phyloP scores from a whole-genome alignment of 306 rosid genomes.

The Quercus glauca region DNA sequence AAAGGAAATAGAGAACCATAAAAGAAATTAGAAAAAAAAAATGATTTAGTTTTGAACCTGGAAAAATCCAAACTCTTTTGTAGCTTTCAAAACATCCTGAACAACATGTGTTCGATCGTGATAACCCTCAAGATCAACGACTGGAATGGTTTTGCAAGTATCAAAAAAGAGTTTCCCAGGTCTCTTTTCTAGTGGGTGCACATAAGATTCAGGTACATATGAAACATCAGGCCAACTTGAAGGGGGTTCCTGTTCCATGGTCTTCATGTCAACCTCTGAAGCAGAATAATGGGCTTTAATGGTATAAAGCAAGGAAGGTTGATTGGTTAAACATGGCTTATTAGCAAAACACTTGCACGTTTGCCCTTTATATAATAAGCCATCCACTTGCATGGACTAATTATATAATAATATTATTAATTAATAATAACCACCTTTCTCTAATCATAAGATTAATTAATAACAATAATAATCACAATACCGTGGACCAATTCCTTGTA shows the following conservation, averaged over 20 bases:
- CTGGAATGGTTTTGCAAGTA: slow-evolving; percentile 38
- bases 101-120: slow-evolving; percentile 31
- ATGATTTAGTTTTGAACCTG: slow-evolving; percentile 34
- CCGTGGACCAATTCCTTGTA: neutral
- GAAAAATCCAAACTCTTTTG: slow-evolving; percentile 60
- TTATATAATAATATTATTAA: neutral
- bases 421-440: too few relatives aligned
- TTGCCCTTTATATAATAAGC: neutral
- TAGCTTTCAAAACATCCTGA: slow-evolving; percentile 39
- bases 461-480: neutral
- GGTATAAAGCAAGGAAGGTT: neutral
- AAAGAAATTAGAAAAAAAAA: neutral
- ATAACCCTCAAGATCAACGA: slow-evolving; percentile 37
- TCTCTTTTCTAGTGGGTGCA: slow-evolving; percentile 40
- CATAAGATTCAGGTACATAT: slow-evolving; percentile 39
- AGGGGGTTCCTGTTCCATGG: slow-evolving; percentile 23
- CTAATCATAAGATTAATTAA: neutral
- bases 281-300: neutral
- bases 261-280: neutral
- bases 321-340: neutral
- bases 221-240: slow-evolving; percentile 41
- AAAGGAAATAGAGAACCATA: neutral
- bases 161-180: slow-evolving; percentile 22
- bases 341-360: neutral
- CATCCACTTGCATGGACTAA: neutral